Conservation (phyloP, 768 basidiomycete species). For the Boletus eberwhitei region DNA sequence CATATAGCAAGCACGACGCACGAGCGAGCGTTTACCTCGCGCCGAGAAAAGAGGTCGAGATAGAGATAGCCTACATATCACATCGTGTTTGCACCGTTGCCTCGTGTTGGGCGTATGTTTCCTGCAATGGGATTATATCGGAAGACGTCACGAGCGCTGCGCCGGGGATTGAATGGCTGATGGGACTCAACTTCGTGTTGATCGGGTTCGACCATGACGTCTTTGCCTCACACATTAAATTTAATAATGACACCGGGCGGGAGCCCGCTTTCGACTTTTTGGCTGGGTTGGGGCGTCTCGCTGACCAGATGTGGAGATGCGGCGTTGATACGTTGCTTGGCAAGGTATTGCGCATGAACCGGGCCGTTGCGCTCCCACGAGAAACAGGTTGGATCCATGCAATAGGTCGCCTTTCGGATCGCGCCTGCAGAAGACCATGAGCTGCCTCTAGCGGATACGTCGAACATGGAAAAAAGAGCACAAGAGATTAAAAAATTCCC, state of each 20-base stretch:
- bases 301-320: too few species aligned
- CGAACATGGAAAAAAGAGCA: too few species aligned
- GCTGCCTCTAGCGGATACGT: too few species aligned
- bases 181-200: constrained; percentile 1
- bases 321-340: too few species aligned
- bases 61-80: constrained; percentile 11
- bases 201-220: constrained; percentile 7
- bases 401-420: background rate
- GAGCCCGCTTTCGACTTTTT: background rate
- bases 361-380: background rate
- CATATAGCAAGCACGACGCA: background rate
- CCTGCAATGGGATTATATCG: background rate
- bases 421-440: background rate
- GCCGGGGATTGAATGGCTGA: constrained; percentile 4
- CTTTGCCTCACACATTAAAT: background rate
- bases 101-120: constrained; percentile 18
- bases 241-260: background rate
- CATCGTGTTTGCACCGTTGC: constrained; percentile 4
- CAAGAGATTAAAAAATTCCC: too few species aligned
- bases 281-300: background rate
- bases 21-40: background rate
- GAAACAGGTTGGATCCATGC: background rate
- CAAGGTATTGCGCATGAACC: too few species aligned
- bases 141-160: constrained; percentile 6
- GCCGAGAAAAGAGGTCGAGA: background rate